phyloP scores from a whole-genome alignment of 345 rosid species.

The Boechera stricta region DNA sequence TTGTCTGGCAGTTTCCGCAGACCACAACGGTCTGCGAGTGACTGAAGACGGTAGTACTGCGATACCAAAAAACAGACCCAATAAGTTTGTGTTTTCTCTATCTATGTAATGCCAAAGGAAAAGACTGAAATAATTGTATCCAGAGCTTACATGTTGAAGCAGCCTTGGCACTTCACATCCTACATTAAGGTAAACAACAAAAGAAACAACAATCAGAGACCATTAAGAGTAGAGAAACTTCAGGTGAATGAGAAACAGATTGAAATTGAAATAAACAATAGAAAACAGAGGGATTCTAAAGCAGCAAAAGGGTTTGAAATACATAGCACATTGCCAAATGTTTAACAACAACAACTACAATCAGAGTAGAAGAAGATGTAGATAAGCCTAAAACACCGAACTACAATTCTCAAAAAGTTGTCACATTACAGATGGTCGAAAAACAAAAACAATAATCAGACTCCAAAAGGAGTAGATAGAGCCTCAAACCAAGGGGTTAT shows the following conservation, averaged over 20 bases:
- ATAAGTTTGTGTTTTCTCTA: not conserved
- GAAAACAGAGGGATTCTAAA: not conserved
- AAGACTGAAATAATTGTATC: not conserved
- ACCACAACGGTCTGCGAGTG: constrained; percentile 82
- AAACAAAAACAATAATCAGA: not conserved
- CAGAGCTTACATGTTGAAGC: constrained; percentile 69
- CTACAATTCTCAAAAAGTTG: not conserved
- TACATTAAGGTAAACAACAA: constrained; percentile 30
- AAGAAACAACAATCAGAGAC: not conserved
- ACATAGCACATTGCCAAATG: not conserved
- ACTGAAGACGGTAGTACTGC: constrained; percentile 78
- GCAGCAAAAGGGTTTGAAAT: too few species aligned
- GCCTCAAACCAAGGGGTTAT: not conserved
- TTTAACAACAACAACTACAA: not conserved
- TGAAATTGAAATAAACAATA: not conserved
- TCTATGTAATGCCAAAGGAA: not conserved
- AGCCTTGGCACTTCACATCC: constrained; percentile 86
- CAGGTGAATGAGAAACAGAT: not conserved
- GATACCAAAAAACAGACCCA: not conserved
- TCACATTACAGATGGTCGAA: not conserved
- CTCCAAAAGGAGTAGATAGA: not conserved
- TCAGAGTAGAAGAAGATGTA: not conserved
- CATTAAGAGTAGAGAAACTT: not conserved
- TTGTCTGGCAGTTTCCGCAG: constrained; percentile 76
- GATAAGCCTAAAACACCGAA: not conserved